Evolutionary conservation across 768 basidiomycete species (phyloP), one percentile per base, ranked within the genome.

Genomic region (Podaxis mareebaensis): DNA sequence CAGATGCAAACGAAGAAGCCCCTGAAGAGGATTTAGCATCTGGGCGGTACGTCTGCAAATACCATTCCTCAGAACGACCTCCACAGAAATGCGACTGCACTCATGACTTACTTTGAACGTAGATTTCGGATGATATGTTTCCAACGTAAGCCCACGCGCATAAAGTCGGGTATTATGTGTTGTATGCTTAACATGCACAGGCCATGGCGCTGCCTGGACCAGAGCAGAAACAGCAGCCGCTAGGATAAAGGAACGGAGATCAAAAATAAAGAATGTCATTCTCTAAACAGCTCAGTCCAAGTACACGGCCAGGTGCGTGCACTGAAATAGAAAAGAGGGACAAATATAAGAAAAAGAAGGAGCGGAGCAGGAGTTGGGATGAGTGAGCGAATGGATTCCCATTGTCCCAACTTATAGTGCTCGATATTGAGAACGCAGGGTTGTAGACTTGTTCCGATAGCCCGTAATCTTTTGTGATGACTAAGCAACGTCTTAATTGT

Each of bases 101-200:
- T 20, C n/a, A 15, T 44, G 42, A 38, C 65, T 20, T 28, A 70
- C 71, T 65, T 69, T 67, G 63, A 64, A 68, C n/a, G 54, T 60
- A 3, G 62, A 40, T n/a, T 62, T 62, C 24, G 69, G 71, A 58
- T 70, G 62, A 61, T 61, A 70, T 20, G 66, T 48, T 51, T 66
- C 66, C 8, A 71, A 46, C 38, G 60, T 5, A n/a, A 69, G 26
- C 4, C 61, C 67, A 3, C 66, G 65, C 30, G 59, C 59, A 51
- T 63, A 60, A 24, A 48, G 22, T 39, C 64, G 58, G 4, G 54
- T 46, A 36, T 66, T 49, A 42, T 67, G 71, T 1, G 68, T 70
- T 7, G 65, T 30, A 57, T 66, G 66, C 33, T 59, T 67, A 11
- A 40, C 42, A 54, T 60, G 33, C n/a, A 52, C 20, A 4, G 69